A percentile compares a stretch with the other conserved stretches of the same genome.
These are phyloP conservation scores for Solanum megistacrolobum DNA, from an alignment of 257 asterid species.

Conservation along the genomic window DNA sequence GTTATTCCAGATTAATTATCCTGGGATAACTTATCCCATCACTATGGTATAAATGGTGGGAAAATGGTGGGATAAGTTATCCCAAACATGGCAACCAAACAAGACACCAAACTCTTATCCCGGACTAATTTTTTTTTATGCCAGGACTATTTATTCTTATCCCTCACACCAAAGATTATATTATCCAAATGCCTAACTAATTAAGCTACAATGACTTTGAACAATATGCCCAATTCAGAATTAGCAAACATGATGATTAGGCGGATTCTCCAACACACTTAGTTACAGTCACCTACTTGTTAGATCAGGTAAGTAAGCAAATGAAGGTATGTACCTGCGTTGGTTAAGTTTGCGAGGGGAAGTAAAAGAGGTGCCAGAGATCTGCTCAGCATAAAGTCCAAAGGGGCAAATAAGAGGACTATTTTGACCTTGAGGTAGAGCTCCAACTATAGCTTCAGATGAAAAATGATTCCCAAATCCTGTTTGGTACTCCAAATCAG, in stretches of 20 bases:
- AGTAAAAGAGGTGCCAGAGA: conserved; percentile 96
- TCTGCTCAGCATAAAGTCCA: conserved; percentile 94
- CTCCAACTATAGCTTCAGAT: conserved; percentile 83
- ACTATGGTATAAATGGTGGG: too few species aligned
- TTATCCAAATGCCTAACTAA: not conserved
- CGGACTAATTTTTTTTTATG: too few species aligned
- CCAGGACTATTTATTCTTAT: too few species aligned
- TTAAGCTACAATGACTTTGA: not conserved
- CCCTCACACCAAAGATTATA: not conserved
- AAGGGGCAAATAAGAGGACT: conserved; percentile 76
- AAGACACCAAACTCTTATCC: too few species aligned
- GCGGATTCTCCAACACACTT: not conserved
- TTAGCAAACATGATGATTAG: not conserved
- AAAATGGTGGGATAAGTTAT: too few species aligned
- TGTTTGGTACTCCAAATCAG: conserved; percentile 45
- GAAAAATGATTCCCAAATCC: conserved; percentile 85
- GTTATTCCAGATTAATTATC: too few species aligned
- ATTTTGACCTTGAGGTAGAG: conserved; percentile 77
- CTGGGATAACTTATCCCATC: too few species aligned
- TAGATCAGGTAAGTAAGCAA: not conserved
- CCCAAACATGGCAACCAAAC: too few species aligned
- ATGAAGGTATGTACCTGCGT: conserved; percentile 35
- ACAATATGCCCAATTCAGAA: not conserved
- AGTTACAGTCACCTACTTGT: not conserved
- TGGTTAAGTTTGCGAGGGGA: conserved; percentile 86